phyloP scores from a whole-genome alignment of 1,139 yeast genomes.

The Debaryomyces fabryi region DNA sequence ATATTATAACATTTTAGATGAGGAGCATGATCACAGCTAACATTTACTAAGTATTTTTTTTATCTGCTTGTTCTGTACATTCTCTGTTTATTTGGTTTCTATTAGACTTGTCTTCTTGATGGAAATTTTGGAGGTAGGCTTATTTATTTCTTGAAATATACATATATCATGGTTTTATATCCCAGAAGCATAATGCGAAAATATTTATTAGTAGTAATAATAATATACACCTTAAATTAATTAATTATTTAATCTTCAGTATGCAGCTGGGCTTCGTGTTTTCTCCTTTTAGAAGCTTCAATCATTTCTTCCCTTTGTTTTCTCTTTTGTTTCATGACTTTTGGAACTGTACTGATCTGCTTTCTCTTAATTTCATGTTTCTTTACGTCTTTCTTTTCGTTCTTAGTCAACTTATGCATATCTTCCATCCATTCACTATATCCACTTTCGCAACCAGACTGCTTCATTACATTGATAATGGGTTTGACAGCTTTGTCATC shows the following conservation, averaged over 20 bases:
- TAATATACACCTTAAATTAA: not conserved
- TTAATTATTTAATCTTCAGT: not conserved
- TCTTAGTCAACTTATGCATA: conserved; percentile 67
- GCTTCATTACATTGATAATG: conserved; percentile 91
- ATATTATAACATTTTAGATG: conserved; percentile 3
- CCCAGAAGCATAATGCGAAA: not conserved
- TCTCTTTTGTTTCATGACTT: conserved; percentile 64
- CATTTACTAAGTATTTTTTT: not conserved
- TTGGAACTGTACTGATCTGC: conserved; percentile 86
- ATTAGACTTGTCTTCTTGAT: conserved; percentile 5
- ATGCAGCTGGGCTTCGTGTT: conserved; percentile 19
- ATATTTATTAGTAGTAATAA: not conserved
- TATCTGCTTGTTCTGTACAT: conserved; percentile 1
- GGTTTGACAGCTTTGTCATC: conserved; percentile 78
- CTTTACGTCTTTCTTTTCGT: conserved; percentile 66
- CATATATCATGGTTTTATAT: not conserved
- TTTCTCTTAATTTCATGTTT: conserved; percentile 64
- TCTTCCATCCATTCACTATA: conserved; percentile 82
- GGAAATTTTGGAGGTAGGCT: conserved; percentile 4
- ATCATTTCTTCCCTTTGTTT: conserved; percentile 72
- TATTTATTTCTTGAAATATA: conserved; percentile 11
- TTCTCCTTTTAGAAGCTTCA: conserved; percentile 74
- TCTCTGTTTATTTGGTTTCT: conserved; percentile 1
- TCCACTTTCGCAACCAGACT: conserved; percentile 73
- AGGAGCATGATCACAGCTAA: conserved; percentile 2